Evolutionary conservation across 2,329 filamentous ascomycete genomes (phyloP).

Genomic region (Paracamarosporium sp.): DNA sequence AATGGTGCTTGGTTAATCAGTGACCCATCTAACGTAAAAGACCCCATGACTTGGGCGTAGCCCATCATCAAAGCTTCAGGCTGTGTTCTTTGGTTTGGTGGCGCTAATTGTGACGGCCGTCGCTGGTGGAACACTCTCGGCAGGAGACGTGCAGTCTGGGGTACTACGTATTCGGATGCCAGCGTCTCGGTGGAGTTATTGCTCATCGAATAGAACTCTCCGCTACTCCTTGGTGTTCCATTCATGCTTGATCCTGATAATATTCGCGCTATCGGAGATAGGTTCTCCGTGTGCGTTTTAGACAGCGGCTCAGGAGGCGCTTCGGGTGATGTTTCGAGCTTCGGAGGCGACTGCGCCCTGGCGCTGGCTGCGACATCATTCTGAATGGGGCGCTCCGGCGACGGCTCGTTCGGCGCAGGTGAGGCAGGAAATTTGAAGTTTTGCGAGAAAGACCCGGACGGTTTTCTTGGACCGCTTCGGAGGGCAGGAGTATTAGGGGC

Average conservation of each 20-base stretch:
- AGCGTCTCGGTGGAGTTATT: conserved; percentile 95
- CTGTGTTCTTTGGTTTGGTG: conserved; percentile 37
- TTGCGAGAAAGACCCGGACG: conserved; percentile 24
- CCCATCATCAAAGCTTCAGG: conserved; percentile 96
- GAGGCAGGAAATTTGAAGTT: conserved; percentile 65
- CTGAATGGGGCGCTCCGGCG: conserved; percentile 36
- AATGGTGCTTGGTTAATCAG: conserved; percentile 88
- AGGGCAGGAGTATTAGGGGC: conserved; percentile 51
- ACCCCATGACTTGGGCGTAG: conserved; percentile 91
- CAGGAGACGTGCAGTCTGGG: conserved; percentile 58
- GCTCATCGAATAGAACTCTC: conserved; percentile 92
- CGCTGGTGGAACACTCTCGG: conserved; percentile 36
- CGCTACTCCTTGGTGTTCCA: conserved; percentile 85
- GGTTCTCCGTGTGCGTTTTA: conserved; percentile 61
- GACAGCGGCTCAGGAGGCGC: conserved; percentile 26
- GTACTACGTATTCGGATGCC: conserved; percentile 79
- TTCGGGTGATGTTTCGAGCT: conserved; percentile 30
- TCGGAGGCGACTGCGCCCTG: conserved; percentile 49
- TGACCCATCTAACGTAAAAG: conserved; percentile 90
- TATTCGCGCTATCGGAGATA: conserved; percentile 69
- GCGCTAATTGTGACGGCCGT: conserved; percentile 42
- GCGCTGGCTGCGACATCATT: conserved; percentile 41
- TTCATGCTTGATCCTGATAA: conserved; percentile 79
- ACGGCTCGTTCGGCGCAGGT: conserved; percentile 39
- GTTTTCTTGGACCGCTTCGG: conserved; percentile 10